Conservation (phyloP, 2,329 filamentous ascomycete genomes). For the Aspergillus sp. region DNA sequence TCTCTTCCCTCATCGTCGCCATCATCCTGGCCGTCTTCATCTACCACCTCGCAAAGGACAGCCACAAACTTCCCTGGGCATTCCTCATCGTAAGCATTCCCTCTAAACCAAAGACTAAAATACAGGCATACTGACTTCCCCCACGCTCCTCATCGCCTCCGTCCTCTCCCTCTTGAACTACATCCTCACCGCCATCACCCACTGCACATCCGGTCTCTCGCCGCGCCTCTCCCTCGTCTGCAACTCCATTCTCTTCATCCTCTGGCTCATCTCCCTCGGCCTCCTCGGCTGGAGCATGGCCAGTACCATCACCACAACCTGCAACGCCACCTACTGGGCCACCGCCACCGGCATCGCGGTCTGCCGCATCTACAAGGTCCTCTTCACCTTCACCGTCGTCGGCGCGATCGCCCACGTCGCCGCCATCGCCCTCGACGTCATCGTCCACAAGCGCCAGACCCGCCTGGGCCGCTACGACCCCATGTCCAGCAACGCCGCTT, state of each 20-base stretch:
- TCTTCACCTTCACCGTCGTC: slow-evolving; percentile 56
- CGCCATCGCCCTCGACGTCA: slow-evolving; percentile 50
- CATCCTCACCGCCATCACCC: slow-evolving; percentile 48
- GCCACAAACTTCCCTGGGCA: slow-evolving; percentile 56
- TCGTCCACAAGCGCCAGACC: slow-evolving; percentile 45
- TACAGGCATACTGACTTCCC: not conserved
- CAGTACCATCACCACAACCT: slow-evolving; percentile 52
- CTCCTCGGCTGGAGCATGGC: slow-evolving; percentile 55
- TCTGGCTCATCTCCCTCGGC: slow-evolving; percentile 53
- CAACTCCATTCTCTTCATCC: slow-evolving; percentile 47
- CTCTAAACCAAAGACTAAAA: slow-evolving; percentile 3
- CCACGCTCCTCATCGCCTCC: slow-evolving; percentile 51
- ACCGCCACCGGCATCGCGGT: slow-evolving; percentile 54
- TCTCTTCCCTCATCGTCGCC: slow-evolving; percentile 54
- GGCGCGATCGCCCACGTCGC: slow-evolving; percentile 47
- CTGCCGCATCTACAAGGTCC: slow-evolving; percentile 57
- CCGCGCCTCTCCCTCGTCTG: slow-evolving; percentile 50
- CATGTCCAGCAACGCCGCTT: slow-evolving; percentile 30
- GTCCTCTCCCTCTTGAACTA: slow-evolving; percentile 52
- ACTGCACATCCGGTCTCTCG: slow-evolving; percentile 52
- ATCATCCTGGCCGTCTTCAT: slow-evolving; percentile 57
- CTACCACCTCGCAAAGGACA: slow-evolving; percentile 50
- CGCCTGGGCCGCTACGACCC: slow-evolving; percentile 49
- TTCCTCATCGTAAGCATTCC: slow-evolving; percentile 53
- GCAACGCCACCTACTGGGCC: slow-evolving; percentile 52